A percentile compares a stretch with the other conserved stretches of the same genome.
Evolutionary conservation across 768 basidiomycete genomes (phyloP).

Genomic region (Mrakia hoshinonis): DNA sequence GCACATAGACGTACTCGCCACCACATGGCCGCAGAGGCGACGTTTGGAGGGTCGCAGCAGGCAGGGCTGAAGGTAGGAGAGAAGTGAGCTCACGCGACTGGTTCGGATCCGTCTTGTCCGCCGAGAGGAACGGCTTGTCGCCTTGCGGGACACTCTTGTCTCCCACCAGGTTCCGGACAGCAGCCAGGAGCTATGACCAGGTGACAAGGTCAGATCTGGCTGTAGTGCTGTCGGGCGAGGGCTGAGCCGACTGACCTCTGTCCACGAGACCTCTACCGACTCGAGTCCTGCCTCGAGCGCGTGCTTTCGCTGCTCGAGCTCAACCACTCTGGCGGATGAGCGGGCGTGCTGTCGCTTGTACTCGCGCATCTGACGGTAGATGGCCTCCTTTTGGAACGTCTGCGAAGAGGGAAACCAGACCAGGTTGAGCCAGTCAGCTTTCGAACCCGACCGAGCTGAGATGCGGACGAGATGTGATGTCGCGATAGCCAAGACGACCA

Average conservation of each 20-base stretch:
- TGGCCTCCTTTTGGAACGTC: constrained; percentile 79
- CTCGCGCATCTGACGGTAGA: constrained; percentile 73
- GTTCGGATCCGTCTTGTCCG: constrained; percentile 23
- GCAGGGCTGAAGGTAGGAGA: neutral
- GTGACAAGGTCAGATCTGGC: constrained; percentile 3
- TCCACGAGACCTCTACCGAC: constrained; percentile 71
- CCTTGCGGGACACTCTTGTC: constrained; percentile 48
- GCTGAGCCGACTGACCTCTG: constrained; percentile 50
- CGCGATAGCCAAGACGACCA: neutral
- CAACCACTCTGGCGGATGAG: constrained; percentile 52
- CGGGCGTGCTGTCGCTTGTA: constrained; percentile 68
- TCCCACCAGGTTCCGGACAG: constrained; percentile 53
- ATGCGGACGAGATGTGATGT: neutral
- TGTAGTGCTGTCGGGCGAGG: neutral
- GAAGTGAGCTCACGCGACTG: neutral
- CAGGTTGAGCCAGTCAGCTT: neutral
- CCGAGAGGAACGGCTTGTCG: constrained; percentile 41
- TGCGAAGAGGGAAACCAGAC: constrained; percentile 38
- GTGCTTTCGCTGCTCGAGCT: constrained; percentile 57
- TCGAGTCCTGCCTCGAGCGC: constrained; percentile 63
- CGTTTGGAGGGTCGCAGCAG: no score
- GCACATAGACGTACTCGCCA: neutral
- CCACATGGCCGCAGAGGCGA: no score
- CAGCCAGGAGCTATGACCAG: constrained; percentile 52
- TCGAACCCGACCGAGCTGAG: neutral